Percentiles rank a stretch among this genome's conserved stretches.
Conservation (phyloP, 805 yeast species). For the Saturnispora ahearnii region DNA sequence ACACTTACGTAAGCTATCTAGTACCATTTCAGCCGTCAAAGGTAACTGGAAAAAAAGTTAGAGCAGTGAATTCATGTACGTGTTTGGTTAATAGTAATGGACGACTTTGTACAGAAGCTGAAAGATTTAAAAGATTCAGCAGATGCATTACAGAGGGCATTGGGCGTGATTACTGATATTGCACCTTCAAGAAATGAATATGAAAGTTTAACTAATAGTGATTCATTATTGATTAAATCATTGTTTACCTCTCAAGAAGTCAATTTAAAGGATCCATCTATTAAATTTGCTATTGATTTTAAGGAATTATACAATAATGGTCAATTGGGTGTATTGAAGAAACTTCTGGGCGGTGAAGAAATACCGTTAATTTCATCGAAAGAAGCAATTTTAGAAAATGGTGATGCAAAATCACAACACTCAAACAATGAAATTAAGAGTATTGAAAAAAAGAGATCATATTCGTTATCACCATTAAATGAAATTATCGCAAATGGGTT, state of each 20-base stretch:
- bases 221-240: conserved; percentile 15
- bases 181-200: conserved; percentile 11
- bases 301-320: conserved; percentile 44
- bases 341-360: conserved; percentile 36
- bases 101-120: conserved; percentile 2
- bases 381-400: conserved; percentile 7
- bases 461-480: neutral
- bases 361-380: neutral
- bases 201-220: conserved; percentile 15
- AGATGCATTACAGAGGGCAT: neutral
- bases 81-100: neutral
- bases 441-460: neutral
- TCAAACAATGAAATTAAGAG: neutral
- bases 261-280: conserved; percentile 36
- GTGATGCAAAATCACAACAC: neutral
- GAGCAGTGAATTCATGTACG: neutral
- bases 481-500: neutral
- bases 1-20: no score
- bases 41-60: neutral
- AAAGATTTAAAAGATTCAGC: conserved; percentile 8
- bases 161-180: conserved; percentile 7
- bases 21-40: no score
- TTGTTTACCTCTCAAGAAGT: conserved; percentile 28
- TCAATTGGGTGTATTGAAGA: conserved; percentile 41
- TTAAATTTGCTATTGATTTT: conserved; percentile 51